Conservation (phyloP, 768 basidiomycete species). For the Hydnomerulius pinastri region DNA sequence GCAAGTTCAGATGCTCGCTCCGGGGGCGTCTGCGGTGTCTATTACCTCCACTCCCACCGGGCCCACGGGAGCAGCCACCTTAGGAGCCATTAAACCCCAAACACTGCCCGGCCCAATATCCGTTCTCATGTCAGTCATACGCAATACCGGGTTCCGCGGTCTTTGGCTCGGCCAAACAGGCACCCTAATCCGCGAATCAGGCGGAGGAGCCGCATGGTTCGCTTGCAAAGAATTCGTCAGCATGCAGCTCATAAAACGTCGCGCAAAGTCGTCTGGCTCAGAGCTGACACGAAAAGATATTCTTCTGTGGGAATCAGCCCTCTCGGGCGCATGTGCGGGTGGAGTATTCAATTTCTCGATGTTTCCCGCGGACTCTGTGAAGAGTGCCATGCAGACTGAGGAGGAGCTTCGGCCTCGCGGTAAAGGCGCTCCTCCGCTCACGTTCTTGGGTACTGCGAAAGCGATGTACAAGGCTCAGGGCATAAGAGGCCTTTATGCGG, state of each 20-base stretch:
- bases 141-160: conserved; percentile 71
- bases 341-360: conserved; percentile 84
- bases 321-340: conserved; percentile 85
- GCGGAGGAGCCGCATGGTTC: conserved; percentile 92
- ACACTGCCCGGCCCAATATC: conserved; percentile 72
- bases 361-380: conserved; percentile 94
- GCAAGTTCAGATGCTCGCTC: conserved; percentile 89
- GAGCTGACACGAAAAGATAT: conserved; percentile 47
- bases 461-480: conserved; percentile 79
- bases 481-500: conserved; percentile 84
- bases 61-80: conserved; percentile 14
- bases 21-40: conserved; percentile 17
- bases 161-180: conserved; percentile 98
- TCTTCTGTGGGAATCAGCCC: conserved; percentile 79
- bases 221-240: conserved; percentile 80
- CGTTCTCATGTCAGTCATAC: conserved; percentile 64
- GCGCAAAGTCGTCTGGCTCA: conserved; percentile 30
- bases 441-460: conserved; percentile 57
- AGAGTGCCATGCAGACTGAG: conserved; percentile 93
- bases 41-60: conserved; percentile 14
- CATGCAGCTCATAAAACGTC: conserved; percentile 55
- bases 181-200: conserved; percentile 90
- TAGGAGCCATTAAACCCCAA: conserved; percentile 10
- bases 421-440: conserved; percentile 34
- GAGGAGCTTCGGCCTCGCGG: conserved; percentile 73